These are phyloP conservation scores for Eucalyptus microcorys DNA, from an alignment of 345 rosid species.

Conservation along the genomic window DNA sequence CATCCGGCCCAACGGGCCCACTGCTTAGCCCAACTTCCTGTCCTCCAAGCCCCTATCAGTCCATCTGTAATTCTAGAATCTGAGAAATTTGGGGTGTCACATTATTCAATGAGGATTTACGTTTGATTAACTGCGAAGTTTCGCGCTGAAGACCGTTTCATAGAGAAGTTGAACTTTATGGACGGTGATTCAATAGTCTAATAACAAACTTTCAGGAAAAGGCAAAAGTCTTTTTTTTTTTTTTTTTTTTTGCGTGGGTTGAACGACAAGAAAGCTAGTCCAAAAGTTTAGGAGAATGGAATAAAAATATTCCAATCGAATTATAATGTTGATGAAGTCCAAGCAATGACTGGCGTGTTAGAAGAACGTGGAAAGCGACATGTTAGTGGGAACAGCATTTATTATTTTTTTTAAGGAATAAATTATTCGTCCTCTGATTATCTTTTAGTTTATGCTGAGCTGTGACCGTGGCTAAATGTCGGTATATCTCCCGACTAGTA, in stretches of 20 bases:
- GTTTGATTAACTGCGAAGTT: not conserved
- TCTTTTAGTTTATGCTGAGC: not conserved
- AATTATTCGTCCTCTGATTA: not conserved
- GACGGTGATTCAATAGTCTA: not conserved
- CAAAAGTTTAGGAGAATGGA: not conserved
- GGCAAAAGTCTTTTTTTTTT: not conserved
- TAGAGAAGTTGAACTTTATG: not conserved
- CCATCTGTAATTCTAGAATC: no score
- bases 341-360: not conserved
- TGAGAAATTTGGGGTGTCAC: not conserved
- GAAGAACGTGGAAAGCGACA: not conserved
- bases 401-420: not conserved
- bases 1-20: no score
- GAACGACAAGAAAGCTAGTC: not conserved
- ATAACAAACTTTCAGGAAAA: not conserved
- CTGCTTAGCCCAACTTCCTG: no score
- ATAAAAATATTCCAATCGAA: not conserved
- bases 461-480: not conserved
- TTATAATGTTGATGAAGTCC: not conserved
- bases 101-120: not conserved
- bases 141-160: not conserved
- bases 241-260: not conserved
- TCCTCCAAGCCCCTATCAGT: no score
- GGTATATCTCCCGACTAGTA: not conserved
- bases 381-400: not conserved